Conservation (phyloP, 1,284 basidiomycete genomes). For the Fomitopsis schrenkii region DNA sequence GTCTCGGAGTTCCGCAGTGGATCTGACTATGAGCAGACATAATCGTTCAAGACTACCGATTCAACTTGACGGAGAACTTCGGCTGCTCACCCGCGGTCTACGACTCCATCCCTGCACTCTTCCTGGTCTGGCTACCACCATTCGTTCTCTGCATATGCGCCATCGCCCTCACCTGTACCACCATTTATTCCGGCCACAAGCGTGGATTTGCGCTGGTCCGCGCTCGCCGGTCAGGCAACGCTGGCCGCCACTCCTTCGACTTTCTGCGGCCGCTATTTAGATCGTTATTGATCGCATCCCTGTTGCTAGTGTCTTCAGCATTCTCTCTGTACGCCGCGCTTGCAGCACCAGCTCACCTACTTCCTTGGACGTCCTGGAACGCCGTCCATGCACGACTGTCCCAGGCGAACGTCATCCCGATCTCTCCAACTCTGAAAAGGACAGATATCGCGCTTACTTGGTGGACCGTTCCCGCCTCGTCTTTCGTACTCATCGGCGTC, state of each 20-base stretch:
- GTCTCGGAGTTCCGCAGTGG: neutral
- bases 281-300: neutral
- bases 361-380: neutral
- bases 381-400: neutral
- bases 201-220: neutral
- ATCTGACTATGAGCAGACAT: conserved; percentile 38
- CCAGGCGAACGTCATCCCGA: neutral
- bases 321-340: neutral
- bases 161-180: conserved; percentile 16
- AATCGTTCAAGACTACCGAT: conserved; percentile 67
- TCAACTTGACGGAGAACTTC: conserved; percentile 57
- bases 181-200: neutral
- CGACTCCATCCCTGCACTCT: conserved; percentile 44
- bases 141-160: conserved; percentile 41
- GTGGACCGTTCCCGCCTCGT: conserved; percentile 38
- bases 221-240: neutral
- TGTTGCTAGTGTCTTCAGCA: neutral
- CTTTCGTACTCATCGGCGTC: conserved; percentile 34
- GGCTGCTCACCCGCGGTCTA: conserved; percentile 63
- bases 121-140: conserved; percentile 57
- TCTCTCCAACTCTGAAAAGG: neutral
- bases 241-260: neutral
- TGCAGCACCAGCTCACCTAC: neutral
- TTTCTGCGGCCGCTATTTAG: neutral
- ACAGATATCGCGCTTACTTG: conserved; percentile 19